Evolutionary conservation across 2,329 filamentous ascomycete species (phyloP).

Genomic region (Ceratocystis albifundus): DNA sequence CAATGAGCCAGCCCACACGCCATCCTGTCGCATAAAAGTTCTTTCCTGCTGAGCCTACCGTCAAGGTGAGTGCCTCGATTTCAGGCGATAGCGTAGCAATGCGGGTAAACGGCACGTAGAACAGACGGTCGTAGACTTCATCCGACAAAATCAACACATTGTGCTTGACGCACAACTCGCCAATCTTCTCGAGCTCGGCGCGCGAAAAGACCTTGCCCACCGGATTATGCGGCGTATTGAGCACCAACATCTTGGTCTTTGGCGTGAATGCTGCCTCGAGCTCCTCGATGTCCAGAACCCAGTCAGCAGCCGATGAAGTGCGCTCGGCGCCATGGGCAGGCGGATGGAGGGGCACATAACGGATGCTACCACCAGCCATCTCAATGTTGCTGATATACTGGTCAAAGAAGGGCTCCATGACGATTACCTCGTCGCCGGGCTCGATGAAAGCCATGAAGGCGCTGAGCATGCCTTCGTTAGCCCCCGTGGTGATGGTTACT

Average conservation of each 20-base stretch:
- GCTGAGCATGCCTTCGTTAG: constrained; percentile 85
- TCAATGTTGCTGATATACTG: constrained; percentile 99
- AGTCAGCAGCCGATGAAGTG: constrained; percentile 77
- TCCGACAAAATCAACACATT: constrained; percentile 88
- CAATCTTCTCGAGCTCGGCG: constrained; percentile 72
- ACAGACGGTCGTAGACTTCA: constrained; percentile 89
- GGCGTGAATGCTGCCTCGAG: constrained; percentile 71
- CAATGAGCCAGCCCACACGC: constrained; percentile 91
- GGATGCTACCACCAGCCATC: constrained; percentile 90
- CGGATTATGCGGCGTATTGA: constrained; percentile 82
- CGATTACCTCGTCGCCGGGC: constrained; percentile 85
- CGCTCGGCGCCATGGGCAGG: constrained; percentile 65
- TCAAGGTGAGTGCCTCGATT: constrained; percentile 75
- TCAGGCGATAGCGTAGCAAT: constrained; percentile 85
- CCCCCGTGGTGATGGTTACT: constrained; percentile 85
- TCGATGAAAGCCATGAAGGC: constrained; percentile 98
- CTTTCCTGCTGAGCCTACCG: constrained; percentile 92
- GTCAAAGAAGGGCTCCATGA: constrained; percentile 98
- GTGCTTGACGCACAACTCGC: constrained; percentile 79
- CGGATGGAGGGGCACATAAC: constrained; percentile 90
- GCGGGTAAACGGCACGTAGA: constrained; percentile 88
- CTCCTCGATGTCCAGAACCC: constrained; percentile 74
- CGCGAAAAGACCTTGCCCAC: constrained; percentile 90
- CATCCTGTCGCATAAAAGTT: constrained; percentile 97
- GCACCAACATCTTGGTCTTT: constrained; percentile 90